phyloP scores from a whole-genome alignment of 306 rosid genomes.

The Prunus mira region DNA sequence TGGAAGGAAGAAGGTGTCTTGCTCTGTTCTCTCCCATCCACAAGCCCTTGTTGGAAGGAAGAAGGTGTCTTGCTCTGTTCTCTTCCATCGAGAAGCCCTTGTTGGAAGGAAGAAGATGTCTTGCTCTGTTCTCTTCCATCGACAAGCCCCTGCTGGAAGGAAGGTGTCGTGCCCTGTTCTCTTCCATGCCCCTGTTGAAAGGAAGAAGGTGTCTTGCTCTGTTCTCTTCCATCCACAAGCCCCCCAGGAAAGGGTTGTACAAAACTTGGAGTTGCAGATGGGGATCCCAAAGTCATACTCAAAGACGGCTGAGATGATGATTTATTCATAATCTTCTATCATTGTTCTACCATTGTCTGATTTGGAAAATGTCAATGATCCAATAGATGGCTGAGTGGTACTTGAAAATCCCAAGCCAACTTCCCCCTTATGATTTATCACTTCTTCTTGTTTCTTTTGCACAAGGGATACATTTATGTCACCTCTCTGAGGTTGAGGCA shows the following conservation, averaged over 20 bases:
- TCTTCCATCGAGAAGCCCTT: constrained; percentile 24
- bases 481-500: constrained; percentile 51
- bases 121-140: constrained; percentile 64
- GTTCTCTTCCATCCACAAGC: constrained; percentile 52
- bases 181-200: constrained; percentile 52
- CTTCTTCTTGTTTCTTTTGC: constrained; percentile 40
- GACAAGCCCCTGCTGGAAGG: constrained; percentile 46
- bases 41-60: constrained; percentile 48
- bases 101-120: neutral
- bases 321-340: constrained; percentile 50
- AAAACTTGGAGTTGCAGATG: constrained; percentile 43
- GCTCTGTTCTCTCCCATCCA: constrained; percentile 57
- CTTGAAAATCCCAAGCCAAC: constrained; percentile 50
- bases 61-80: constrained; percentile 55
- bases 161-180: constrained; percentile 52
- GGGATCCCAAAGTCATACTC: constrained; percentile 69
- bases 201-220: constrained; percentile 49
- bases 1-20: constrained; percentile 25
- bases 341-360: constrained; percentile 49
- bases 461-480: constrained; percentile 34
- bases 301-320: constrained; percentile 58
- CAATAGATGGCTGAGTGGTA: constrained; percentile 45
- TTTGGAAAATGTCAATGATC: constrained; percentile 44
- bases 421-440: constrained; percentile 40
- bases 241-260: constrained; percentile 48